Base-by-base conservation (phyloP, 2,329 filamentous ascomycete genomes). In the Penicillium freii region DNA sequence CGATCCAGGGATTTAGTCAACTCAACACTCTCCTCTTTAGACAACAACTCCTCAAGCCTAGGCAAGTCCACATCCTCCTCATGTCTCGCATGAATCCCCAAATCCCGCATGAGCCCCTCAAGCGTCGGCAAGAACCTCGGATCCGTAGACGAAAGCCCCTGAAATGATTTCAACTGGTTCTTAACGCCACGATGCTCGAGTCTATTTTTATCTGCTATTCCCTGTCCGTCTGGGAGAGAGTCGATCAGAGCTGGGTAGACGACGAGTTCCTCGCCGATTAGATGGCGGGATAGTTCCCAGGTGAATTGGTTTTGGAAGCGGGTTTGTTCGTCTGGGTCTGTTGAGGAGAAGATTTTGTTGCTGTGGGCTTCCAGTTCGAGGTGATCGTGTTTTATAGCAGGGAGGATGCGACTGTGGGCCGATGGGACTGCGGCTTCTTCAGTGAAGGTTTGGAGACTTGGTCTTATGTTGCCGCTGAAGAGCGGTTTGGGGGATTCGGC, bases 181-280 rank as follows among this genome's bases (percentile, higher is more conserved):
- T 84, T 85, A 54, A 83, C 74, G 0, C 81, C 82, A 39, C 80
- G 78, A 60, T 84, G 81, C 61, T 83, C 77, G 5, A 69, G 58
- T 15, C 81, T 74, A 63, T 83, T 80, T 48, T 76, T 75, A 15
- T 81, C 77, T 0, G 80, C 81, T 61, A 82, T 68, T 2, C 68
- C 61, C 34, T 75, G 71, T 25, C 82, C 82, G 2, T 72, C 67
- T 1, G 73, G 67, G 17, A 84, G 63, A 47, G 81, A 69, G 49
- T 79, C 77, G 64, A 82, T 80, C 19, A 85, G 71, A 0, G 79
- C 81, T 0, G 83, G 82, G 57, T 84, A 84, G 2, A 85, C 71
- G 9, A 85, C 70, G 33, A 83, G 66, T 60, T 83, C 81, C 60
- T 83, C 80, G 13, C 76, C 79, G 51, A 83, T 73, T 0, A 77